Evolutionary conservation across 2,329 filamentous ascomycete species (phyloP).

Genomic region (Penicillium sp.): DNA sequence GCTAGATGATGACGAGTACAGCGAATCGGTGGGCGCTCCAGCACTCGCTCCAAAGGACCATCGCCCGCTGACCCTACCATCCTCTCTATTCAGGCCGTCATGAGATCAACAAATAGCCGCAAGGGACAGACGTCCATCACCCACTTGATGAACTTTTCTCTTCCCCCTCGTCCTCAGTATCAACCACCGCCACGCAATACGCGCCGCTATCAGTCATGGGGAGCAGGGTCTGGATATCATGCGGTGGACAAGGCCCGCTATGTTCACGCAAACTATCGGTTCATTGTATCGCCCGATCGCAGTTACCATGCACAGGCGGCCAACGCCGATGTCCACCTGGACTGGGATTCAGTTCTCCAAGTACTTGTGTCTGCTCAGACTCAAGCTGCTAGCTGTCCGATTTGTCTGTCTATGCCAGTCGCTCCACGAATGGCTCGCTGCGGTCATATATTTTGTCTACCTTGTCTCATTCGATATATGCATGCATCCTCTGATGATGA

Average conservation of each 20-base stretch:
- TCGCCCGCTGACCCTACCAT: constrained; percentile 11
- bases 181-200: constrained; percentile 55
- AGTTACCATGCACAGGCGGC: constrained; percentile 74
- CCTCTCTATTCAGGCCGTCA: constrained; percentile 49
- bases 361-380: constrained; percentile 86
- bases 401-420: constrained; percentile 87
- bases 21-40: constrained; percentile 62
- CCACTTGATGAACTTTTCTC: constrained; percentile 86
- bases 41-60: not conserved
- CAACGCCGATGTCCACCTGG: constrained; percentile 82
- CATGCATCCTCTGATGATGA: constrained; percentile 70
- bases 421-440: constrained; percentile 96
- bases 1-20: constrained; percentile 81
- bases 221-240: constrained; percentile 82
- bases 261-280: constrained; percentile 95
- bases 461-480: constrained; percentile 94
- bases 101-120: constrained; percentile 62
- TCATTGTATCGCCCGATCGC: constrained; percentile 79
- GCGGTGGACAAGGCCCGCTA: constrained; percentile 85
- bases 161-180: constrained; percentile 66
- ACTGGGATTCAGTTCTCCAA: constrained; percentile 88
- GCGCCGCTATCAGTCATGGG: constrained; percentile 73
- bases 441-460: constrained; percentile 92
- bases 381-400: constrained; percentile 84
- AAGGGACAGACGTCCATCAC: constrained; percentile 96